These are phyloP conservation scores for Dendrobium huoshanense DNA, from an alignment of 106 monocot species.

Conservation along the genomic window DNA sequence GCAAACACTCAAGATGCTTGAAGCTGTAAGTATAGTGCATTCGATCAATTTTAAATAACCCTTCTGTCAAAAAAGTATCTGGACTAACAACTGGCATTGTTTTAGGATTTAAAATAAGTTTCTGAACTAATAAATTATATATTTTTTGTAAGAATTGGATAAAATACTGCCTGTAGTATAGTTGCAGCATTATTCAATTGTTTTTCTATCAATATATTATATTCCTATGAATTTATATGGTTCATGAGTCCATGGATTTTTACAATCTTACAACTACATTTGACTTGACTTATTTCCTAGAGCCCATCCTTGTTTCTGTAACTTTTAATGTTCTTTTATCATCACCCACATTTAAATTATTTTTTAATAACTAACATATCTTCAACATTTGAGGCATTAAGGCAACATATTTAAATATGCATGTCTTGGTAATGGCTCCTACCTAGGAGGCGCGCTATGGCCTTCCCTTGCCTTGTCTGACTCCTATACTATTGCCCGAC, in stretches of 20 bases:
- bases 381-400: neutral
- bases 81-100: neutral
- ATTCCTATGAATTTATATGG: neutral
- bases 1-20: constrained; percentile 89
- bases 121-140: neutral
- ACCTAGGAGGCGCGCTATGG: neutral
- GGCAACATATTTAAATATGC: neutral
- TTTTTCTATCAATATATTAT: neutral
- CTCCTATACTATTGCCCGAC: neutral
- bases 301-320: neutral
- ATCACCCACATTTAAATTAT: neutral
- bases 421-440: neutral
- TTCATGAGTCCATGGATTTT: neutral
- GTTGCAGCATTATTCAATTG: neutral
- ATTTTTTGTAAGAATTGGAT: neutral
- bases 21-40: constrained; percentile 69
- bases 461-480: neutral
- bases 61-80: neutral
- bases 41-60: neutral
- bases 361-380: neutral
- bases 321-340: neutral
- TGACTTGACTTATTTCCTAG: neutral
- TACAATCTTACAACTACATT: neutral
- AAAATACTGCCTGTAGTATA: neutral
- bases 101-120: neutral